These are phyloP conservation scores for Paramecium octaurelia DNA, from an alignment of 73 alveolate species.

Conservation along the genomic window DNA sequence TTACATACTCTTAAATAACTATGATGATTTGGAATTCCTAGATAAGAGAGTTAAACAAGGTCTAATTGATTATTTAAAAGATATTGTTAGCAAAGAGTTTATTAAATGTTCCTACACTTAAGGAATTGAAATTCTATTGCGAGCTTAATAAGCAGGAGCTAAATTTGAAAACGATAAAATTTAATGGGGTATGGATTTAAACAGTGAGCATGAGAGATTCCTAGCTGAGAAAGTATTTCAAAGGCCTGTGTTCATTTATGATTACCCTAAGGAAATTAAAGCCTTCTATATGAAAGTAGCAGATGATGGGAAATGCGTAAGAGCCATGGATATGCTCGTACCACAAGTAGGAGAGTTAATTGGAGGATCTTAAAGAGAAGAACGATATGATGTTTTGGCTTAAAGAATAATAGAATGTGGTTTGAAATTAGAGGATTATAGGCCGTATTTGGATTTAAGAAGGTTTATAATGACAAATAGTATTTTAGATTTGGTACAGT, in stretches of 20 bases:
- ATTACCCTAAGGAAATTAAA: conserved; percentile 98
- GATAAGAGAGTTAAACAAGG: conserved; percentile 48
- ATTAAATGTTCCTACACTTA: conserved; percentile 55
- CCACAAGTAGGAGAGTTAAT: conserved; percentile 98
- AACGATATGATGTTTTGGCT: conserved; percentile 82
- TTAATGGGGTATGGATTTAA: conserved; percentile 37
- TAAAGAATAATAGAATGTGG: conserved; percentile 81
- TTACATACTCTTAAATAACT: conserved; percentile 91
- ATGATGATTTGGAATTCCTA: conserved; percentile 79
- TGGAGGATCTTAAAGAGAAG: conserved; percentile 99
- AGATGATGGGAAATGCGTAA: conserved; percentile 94
- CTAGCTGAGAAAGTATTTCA: conserved; percentile 90
- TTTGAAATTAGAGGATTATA: conserved; percentile 85
- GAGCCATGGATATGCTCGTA: conserved; percentile 98
- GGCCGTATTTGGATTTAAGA: conserved; percentile 98
- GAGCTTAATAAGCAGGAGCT: conserved; percentile 5
- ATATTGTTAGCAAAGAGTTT: conserved; percentile 41
- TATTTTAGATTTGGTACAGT: conserved; percentile 84
- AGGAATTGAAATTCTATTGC: conserved; percentile 4
- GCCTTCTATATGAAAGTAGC: conserved; percentile 96
- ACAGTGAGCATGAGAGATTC: conserved; percentile 95
- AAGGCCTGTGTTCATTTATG: conserved; percentile 96
- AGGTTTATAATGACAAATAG: not conserved
- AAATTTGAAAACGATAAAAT: not conserved
- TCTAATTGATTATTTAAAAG: conserved; percentile 36